Conservation (phyloP, 139 green algal species). For the Limnomonas spitsbergensis region DNA sequence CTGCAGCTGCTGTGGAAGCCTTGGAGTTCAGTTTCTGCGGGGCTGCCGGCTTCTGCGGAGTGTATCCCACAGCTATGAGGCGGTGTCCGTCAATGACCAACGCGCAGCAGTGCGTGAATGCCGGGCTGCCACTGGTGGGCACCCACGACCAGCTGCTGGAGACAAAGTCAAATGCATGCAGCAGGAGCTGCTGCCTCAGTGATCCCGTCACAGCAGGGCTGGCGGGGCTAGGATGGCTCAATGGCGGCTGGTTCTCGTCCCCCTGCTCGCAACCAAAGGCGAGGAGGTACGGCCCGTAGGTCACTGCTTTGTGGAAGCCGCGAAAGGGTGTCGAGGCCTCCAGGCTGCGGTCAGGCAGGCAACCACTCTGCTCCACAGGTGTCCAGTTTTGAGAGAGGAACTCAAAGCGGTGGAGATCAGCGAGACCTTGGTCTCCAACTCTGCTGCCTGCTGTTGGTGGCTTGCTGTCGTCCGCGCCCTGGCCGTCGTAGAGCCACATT, state of each 20-base stretch:
- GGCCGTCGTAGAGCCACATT: conserved; percentile 2
- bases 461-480: not conserved
- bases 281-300: conserved; percentile 13
- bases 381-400: not conserved
- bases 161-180: conserved; percentile 18
- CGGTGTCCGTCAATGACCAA: not conserved
- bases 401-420: conserved; percentile 12
- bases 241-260: conserved; percentile 8
- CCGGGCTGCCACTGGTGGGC: conserved; percentile 1
- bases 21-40: too few species aligned
- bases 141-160: conserved; percentile 8
- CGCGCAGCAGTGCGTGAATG: not conserved
- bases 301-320: not conserved
- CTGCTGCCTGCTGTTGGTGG: not conserved
- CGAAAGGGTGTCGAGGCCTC: not conserved
- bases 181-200: conserved; percentile 13
- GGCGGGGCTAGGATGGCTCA: not conserved
- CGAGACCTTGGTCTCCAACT: not conserved
- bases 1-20: too few species aligned
- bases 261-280: conserved; percentile 6
- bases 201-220: not conserved
- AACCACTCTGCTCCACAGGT: not conserved
- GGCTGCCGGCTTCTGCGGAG: too few species aligned
- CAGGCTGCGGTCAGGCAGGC: conserved; percentile 8
- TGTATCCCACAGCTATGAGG: conserved; percentile 8